phyloP scores from a whole-genome alignment of 257 asterid genomes.

The Nemophila menziesii region DNA sequence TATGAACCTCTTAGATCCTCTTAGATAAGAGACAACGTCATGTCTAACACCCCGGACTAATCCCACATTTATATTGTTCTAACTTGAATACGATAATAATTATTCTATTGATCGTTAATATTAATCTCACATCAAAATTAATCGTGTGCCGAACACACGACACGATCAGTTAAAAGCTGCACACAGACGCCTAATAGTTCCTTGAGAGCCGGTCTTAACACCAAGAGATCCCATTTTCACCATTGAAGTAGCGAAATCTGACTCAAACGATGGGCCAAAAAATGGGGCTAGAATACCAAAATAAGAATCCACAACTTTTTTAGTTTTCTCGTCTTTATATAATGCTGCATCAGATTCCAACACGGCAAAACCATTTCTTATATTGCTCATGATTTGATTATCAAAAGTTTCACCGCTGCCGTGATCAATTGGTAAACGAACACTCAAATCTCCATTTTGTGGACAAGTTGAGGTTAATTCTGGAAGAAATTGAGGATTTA shows the following conservation, averaged over 20 bases:
- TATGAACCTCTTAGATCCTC: no score
- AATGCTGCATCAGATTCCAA: slow-evolving; percentile 57
- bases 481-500: slow-evolving; percentile 42
- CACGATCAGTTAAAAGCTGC: slow-evolving; percentile 24
- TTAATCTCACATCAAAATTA: no score
- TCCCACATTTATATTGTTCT: no score
- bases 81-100: no score
- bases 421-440: slow-evolving; percentile 46
- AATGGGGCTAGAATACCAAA: slow-evolving; percentile 31
- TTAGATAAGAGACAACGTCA: no score
- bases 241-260: slow-evolving; percentile 54
- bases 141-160: no score
- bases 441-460: slow-evolving; percentile 29
- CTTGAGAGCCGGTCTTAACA: slow-evolving; percentile 46
- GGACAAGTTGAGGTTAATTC: slow-evolving; percentile 55
- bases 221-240: slow-evolving; percentile 70
- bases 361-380: slow-evolving; percentile 63
- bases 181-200: slow-evolving; percentile 61
- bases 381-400: slow-evolving; percentile 38
- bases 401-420: slow-evolving; percentile 45
- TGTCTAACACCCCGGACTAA: no score
- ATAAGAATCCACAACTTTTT: slow-evolving; percentile 56
- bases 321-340: slow-evolving; percentile 44
- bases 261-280: slow-evolving; percentile 43
- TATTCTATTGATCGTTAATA: no score